Conservation (phyloP, 805 yeast species). For the Wickerhamomyces tratensis region DNA sequence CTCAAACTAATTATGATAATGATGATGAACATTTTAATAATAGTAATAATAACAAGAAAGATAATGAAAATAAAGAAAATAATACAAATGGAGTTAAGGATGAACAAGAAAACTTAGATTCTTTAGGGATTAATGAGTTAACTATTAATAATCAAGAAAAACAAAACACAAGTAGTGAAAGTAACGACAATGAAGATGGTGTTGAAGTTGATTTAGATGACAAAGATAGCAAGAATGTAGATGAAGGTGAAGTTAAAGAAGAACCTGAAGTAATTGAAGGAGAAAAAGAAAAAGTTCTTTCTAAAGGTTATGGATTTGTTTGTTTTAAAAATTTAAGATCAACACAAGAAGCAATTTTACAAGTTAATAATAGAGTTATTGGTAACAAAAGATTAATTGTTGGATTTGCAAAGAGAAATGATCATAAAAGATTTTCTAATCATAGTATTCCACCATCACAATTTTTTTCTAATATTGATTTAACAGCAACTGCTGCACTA, state of each 20-base stretch:
- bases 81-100: no score
- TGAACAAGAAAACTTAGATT: no score
- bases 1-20: constrained; percentile 11
- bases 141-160: no score
- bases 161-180: no score
- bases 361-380: not conserved
- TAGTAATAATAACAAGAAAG: not conserved
- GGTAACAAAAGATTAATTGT: not conserved
- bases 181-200: not conserved
- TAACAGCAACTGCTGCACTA: not conserved
- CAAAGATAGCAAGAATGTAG: constrained; percentile 10
- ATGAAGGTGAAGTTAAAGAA: not conserved
- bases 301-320: constrained; percentile 56
- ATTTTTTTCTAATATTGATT: not conserved
- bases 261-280: not conserved
- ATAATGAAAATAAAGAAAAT: not conserved
- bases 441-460: not conserved
- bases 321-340: constrained; percentile 40
- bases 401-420: not conserved
- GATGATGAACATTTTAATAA: no score
- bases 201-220: constrained; percentile 2
- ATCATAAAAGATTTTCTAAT: not conserved
- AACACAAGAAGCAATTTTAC: constrained; percentile 48
- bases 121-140: no score
- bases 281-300: constrained; percentile 30